Conservation (phyloP, 2,329 filamentous ascomycete species). For the Cytospora paraplurivora region DNA sequence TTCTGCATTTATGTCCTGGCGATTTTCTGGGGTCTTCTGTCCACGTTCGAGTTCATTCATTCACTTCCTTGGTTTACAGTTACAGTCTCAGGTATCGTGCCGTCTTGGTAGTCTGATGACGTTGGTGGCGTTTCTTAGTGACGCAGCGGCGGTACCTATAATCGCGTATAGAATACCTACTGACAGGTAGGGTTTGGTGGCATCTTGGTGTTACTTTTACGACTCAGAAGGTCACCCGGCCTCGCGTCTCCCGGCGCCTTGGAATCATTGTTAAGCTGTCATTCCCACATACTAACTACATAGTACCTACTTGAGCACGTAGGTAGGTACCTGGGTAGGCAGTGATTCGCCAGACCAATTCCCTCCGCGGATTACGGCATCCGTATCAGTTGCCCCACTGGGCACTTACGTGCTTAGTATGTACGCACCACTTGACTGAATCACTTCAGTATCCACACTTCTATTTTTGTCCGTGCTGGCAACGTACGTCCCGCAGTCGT, state of each 20-base stretch:
- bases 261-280: neutral
- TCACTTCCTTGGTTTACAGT: neutral
- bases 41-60: neutral
- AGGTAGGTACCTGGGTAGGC: no score
- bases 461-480: no score
- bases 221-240: neutral
- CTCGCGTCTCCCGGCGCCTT: neutral
- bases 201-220: neutral
- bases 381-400: neutral
- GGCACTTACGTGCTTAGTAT: no score
- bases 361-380: neutral
- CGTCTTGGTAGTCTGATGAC: neutral
- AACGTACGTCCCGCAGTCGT: no score
- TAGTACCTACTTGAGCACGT: no score
- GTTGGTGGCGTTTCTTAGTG: neutral
- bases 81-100: neutral
- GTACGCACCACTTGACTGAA: no score
- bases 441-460: no score
- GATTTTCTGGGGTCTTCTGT: neutral
- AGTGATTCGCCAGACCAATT: neutral
- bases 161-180: neutral
- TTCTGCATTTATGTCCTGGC: neutral
- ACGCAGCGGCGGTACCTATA: neutral
- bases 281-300: neutral
- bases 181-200: neutral